Percentiles rank a stretch among this genome's conserved stretches.
phyloP scores from a whole-genome alignment of 164 flowering plant species.

The Echeveria elegans region DNA sequence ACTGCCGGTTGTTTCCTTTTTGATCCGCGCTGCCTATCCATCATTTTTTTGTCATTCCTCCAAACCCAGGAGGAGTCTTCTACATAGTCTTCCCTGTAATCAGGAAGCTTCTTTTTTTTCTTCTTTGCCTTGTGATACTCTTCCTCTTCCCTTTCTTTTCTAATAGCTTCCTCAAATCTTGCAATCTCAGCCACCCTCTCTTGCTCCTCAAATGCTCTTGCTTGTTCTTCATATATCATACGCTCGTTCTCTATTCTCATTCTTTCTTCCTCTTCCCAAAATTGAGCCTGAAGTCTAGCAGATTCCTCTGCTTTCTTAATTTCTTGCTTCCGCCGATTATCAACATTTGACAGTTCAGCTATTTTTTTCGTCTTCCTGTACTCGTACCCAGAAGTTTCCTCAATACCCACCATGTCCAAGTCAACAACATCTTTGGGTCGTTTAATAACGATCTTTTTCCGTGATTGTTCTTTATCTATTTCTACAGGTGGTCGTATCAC shows the following conservation, averaged over 20 bases:
- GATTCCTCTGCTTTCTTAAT: slow-evolving; percentile 24
- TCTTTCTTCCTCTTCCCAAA: slow-evolving; percentile 66
- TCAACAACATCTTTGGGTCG: slow-evolving; percentile 52
- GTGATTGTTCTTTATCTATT: slow-evolving; percentile 40
- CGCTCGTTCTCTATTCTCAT: slow-evolving; percentile 38
- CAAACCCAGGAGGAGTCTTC: slow-evolving; percentile 37
- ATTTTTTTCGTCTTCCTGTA: slow-evolving; percentile 63
- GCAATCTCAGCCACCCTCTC: slow-evolving; percentile 42
- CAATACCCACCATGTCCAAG: slow-evolving; percentile 40
- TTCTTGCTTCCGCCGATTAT: slow-evolving; percentile 33
- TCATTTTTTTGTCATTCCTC: slow-evolving; percentile 48
- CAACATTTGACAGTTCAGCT: slow-evolving; percentile 48
- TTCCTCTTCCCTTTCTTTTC: slow-evolving; percentile 61
- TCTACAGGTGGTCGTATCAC: slow-evolving; percentile 53
- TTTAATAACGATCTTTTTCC: slow-evolving; percentile 68
- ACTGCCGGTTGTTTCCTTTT: slow-evolving; percentile 35
- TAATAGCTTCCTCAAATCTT: slow-evolving; percentile 43
- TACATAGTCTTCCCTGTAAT: slow-evolving; percentile 36
- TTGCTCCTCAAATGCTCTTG: slow-evolving; percentile 37
- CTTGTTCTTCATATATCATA: slow-evolving; percentile 29
- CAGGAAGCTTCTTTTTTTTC: slow-evolving; percentile 44
- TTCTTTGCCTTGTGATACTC: slow-evolving; percentile 52
- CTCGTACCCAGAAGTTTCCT: slow-evolving; percentile 34
- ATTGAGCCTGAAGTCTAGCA: slow-evolving; percentile 28
- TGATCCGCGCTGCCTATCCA: slow-evolving; percentile 48